Evolutionary conservation across 129 eudicot genomes (phyloP).

Genomic region (Flaveria sonorensis): DNA sequence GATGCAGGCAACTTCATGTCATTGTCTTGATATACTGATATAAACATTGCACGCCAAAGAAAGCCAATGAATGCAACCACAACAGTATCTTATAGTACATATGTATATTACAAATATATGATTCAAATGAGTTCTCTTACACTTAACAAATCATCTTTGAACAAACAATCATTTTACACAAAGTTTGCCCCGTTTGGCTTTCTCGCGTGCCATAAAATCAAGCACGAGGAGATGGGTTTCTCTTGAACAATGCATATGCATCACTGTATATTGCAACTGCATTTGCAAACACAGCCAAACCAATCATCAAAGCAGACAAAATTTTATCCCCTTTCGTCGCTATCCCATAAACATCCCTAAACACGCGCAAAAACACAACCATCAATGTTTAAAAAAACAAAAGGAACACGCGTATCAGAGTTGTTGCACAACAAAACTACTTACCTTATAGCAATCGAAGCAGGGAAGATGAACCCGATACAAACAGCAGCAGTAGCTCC

Average conservation of each 20-base stretch:
- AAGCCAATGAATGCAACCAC: background rate
- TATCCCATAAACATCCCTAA: constrained; percentile 59
- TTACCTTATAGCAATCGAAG: constrained; percentile 54
- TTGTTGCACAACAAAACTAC: background rate
- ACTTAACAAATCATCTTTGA: background rate
- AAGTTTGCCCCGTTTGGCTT: background rate
- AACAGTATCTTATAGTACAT: constrained; percentile 21
- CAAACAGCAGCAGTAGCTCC: constrained; percentile 63
- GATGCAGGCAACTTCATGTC: too few relatives aligned
- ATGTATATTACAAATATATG: constrained; percentile 21
- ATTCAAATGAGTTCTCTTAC: constrained; percentile 20
- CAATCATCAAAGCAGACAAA: constrained; percentile 50
- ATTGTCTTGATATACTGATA: too few relatives aligned
- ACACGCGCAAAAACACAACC: background rate
- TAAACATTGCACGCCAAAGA: too few relatives aligned
- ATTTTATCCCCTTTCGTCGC: constrained; percentile 53
- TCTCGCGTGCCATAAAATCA: constrained; percentile 23
- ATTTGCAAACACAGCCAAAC: constrained; percentile 55
- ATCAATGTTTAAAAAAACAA: background rate
- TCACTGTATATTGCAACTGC: constrained; percentile 60
- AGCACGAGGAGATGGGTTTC: constrained; percentile 40
- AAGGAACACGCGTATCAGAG: background rate
- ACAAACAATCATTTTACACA: constrained; percentile 31
- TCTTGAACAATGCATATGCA: constrained; percentile 50
- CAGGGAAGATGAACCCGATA: constrained; percentile 59